Evolutionary conservation across 495 filamentous ascomycete genomes (phyloP), one percentile per base, ranked within the genome.

Genomic region (Achaetomiella virescens): DNA sequence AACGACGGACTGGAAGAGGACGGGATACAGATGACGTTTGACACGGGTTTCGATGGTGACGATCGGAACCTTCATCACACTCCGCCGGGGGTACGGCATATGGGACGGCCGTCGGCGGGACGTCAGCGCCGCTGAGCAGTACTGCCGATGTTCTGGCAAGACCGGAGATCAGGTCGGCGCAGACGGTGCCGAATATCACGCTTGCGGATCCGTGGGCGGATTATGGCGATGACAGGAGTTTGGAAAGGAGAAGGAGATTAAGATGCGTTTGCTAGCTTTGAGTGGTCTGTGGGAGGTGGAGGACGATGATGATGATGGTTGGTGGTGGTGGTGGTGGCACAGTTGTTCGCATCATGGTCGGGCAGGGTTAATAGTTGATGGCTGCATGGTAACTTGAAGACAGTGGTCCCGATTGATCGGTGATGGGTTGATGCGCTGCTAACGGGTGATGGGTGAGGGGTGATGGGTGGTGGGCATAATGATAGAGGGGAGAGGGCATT

Each of bases 151-250:
- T 3, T 12, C 68, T 48, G 65, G 70, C 56, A 52, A 72, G 61
- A 58, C 83, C 69, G 59, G 74, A 69, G 40, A 55, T 48, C 4
- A 70, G 61, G 63, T 66, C 70, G 18, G 51, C 69, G 3, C 66
- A 71, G 48, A 76, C 72, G 40, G 64, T 71, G 51, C 75, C 73
- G 1, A 72, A 69, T 49, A 52, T 76, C 8, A 37, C 67, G 78
- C 31, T 86, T 73, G 60, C 83, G 75, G 90, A 96, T 71, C 88
- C 89, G 9, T 96, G 91, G 91, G 86, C 84, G 0, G 89, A 93
- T 55, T 78, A 84, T 49, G 86, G 86, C 20, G 88, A 92, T 52
- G 81, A 86, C 44, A 92, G 75, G 72, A 96, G 67, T 73, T 87
- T 75, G 75, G 89, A 66, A 69, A 79, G 62, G 75, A 84, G 67